phyloP scores from a whole-genome alignment of 2,329 filamentous ascomycete species.

The Alternaria ventricosa region DNA sequence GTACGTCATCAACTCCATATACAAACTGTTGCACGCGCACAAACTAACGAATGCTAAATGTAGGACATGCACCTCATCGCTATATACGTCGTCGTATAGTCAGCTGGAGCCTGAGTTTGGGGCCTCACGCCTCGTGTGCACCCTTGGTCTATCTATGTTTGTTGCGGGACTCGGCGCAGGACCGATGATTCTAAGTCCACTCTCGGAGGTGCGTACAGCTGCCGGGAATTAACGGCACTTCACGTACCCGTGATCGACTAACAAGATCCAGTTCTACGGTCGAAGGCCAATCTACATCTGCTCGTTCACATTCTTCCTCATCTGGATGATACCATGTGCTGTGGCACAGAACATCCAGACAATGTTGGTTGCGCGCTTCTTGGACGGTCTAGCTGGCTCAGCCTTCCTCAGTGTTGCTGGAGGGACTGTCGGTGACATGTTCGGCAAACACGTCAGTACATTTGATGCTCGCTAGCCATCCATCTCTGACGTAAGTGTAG shows the following conservation, averaged over 20 bases:
- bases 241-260: background rate
- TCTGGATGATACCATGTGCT: constrained; percentile 83
- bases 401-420: constrained; percentile 74
- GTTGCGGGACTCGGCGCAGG: constrained; percentile 74
- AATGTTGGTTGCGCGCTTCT: constrained; percentile 78
- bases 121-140: constrained; percentile 73
- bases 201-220: constrained; percentile 53
- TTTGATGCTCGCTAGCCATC: background rate
- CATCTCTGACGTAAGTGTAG: constrained; percentile 24
- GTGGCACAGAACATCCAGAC: constrained; percentile 83
- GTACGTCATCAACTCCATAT: constrained; percentile 61
- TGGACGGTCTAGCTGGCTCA: constrained; percentile 73
- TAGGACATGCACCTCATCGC: constrained; percentile 83
- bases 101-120: constrained; percentile 79
- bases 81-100: constrained; percentile 83
- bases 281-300: constrained; percentile 79
- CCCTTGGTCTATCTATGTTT: constrained; percentile 81
- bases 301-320: constrained; percentile 75
- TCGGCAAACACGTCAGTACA: constrained; percentile 41
- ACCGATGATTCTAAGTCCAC: constrained; percentile 63
- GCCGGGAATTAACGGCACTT: background rate
- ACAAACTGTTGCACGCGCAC: background rate
- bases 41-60: constrained; percentile 7
- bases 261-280: constrained; percentile 71
- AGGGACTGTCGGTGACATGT: constrained; percentile 78